These are phyloP conservation scores for Crithidia bombi DNA, from an alignment of 208 protist genomes.

Conservation along the genomic window DNA sequence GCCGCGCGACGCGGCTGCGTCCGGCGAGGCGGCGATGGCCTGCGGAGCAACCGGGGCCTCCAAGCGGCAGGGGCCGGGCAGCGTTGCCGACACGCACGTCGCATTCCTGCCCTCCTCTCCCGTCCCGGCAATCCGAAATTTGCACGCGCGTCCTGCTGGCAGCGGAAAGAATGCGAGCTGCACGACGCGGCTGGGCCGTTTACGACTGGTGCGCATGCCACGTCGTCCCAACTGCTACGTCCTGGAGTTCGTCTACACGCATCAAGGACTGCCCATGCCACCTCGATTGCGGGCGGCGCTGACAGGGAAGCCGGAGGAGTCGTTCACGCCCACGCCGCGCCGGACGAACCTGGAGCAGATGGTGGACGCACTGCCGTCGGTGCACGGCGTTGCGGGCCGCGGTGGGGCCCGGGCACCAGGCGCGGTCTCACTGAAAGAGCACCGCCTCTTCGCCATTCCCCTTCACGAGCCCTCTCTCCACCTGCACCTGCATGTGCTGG, in stretches of 20 bases:
- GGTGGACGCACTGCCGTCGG: conserved; percentile 53
- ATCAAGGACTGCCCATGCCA: conserved; percentile 50
- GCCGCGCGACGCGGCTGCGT: neutral
- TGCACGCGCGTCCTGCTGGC: conserved; percentile 9
- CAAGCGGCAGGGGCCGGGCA: neutral
- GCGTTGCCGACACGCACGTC: neutral
- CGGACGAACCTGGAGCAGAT: conserved; percentile 45
- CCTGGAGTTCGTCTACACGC: conserved; percentile 74
- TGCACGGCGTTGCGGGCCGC: conserved; percentile 27
- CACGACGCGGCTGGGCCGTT: conserved; percentile 38
- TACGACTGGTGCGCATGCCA: conserved; percentile 51
- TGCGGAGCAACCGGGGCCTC: no score
- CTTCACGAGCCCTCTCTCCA: conserved; percentile 64
- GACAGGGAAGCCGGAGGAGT: conserved; percentile 27
- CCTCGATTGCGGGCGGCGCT: conserved; percentile 39
- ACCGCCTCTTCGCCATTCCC: conserved; percentile 78
- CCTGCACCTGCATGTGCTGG: conserved; percentile 66
- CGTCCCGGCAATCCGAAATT: neutral
- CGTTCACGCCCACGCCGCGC: conserved; percentile 10
- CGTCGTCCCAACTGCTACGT: conserved; percentile 45
- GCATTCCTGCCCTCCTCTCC: neutral
- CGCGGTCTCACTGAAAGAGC: conserved; percentile 40
- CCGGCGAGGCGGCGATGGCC: neutral
- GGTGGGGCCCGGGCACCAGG: conserved; percentile 23
- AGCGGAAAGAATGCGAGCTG: conserved; percentile 14